A percentile compares a stretch with the other conserved stretches of the same genome.
These are phyloP conservation scores for Fusarium acutatum DNA, from an alignment of 2,329 filamentous ascomycete species.

Conservation along the genomic window DNA sequence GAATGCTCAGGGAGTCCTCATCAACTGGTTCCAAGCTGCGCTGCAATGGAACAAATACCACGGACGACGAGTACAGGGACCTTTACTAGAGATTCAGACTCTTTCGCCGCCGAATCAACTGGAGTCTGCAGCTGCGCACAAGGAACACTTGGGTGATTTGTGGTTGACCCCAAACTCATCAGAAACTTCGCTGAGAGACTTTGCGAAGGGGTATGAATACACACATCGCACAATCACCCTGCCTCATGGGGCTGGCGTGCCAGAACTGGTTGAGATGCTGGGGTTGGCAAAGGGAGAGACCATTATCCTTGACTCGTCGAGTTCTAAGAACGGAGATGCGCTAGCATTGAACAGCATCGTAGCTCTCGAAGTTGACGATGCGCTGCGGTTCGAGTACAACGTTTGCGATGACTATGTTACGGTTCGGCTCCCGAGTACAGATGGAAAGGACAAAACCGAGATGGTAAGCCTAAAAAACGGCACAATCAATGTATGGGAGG, in stretches of 20 bases:
- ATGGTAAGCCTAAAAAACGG: slow-evolving; percentile 38
- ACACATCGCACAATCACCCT: slow-evolving; percentile 54
- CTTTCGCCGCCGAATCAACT: slow-evolving; percentile 39
- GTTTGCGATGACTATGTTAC: slow-evolving; percentile 55
- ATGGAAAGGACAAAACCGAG: not conserved
- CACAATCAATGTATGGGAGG: slow-evolving; percentile 57
- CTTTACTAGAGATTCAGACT: slow-evolving; percentile 34
- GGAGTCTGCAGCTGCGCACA: slow-evolving; percentile 31
- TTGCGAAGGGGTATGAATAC: slow-evolving; percentile 44
- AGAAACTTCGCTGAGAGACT: slow-evolving; percentile 8
- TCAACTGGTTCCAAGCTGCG: slow-evolving; percentile 78
- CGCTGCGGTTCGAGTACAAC: slow-evolving; percentile 66
- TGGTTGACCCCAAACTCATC: slow-evolving; percentile 5
- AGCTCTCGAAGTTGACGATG: slow-evolving; percentile 68
- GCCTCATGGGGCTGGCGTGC: slow-evolving; percentile 57
- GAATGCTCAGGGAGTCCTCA: slow-evolving; percentile 69
- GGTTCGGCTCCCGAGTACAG: slow-evolving; percentile 37
- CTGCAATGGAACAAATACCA: slow-evolving; percentile 64
- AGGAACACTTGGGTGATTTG: slow-evolving; percentile 8
- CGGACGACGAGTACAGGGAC: slow-evolving; percentile 19
- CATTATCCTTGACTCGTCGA: slow-evolving; percentile 69
- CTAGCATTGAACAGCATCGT: slow-evolving; percentile 75
- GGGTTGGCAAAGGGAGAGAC: slow-evolving; percentile 53
- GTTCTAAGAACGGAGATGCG: slow-evolving; percentile 55
- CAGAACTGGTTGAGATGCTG: slow-evolving; percentile 64